These are phyloP conservation scores for Pseudonitzschia multiseries DNA, from an alignment of 108 stramenopile species.

Conservation along the genomic window DNA sequence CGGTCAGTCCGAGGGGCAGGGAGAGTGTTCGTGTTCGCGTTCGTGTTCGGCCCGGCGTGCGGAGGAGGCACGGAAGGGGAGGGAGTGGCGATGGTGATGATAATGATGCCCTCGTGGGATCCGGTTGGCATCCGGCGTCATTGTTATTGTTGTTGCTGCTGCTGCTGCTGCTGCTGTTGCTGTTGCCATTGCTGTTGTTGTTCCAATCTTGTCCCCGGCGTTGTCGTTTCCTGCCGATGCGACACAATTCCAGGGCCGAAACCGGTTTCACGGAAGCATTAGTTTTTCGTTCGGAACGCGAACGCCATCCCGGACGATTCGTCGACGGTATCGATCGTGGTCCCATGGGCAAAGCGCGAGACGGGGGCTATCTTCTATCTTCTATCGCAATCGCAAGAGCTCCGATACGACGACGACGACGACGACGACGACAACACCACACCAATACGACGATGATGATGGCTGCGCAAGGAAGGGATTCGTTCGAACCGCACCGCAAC, in stretches of 20 bases:
- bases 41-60: not conserved
- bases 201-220: not conserved
- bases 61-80: constrained; percentile 1
- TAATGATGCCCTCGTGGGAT: not conserved
- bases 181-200: not conserved
- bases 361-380: no score
- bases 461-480: no score
- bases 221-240: not conserved
- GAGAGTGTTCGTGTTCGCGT: no score
- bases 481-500: no score
- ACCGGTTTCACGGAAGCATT: not conserved
- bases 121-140: no score
- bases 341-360: no score
- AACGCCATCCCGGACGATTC: not conserved
- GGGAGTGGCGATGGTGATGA: not conserved
- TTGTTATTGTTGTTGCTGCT: not conserved
- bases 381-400: no score
- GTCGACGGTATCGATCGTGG: not conserved
- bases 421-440: no score
- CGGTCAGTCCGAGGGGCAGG: constrained; percentile 45
- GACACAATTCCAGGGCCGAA: not conserved
- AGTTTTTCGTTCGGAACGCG: not conserved
- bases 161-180: not conserved
- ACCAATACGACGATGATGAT: no score
- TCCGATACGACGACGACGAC: no score